These are phyloP conservation scores for Salix dunnii DNA, from an alignment of 345 rosid species.

Conservation along the genomic window DNA sequence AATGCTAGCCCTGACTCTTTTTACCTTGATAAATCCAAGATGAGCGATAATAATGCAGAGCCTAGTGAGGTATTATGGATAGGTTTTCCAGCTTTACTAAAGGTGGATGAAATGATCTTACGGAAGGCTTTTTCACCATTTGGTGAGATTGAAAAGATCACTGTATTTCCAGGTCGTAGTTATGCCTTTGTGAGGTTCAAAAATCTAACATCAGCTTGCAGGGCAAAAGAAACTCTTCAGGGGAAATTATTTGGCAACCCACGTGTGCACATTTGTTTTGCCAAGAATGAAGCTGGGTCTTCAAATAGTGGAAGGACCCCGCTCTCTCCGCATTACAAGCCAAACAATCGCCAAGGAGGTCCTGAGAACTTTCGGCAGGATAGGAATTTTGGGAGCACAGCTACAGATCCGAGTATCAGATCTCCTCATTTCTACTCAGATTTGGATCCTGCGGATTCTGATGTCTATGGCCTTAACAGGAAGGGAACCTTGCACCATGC, in stretches of 20 bases:
- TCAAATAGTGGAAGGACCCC: slow-evolving; percentile 57
- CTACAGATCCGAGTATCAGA: slow-evolving; percentile 17
- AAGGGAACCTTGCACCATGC: slow-evolving; percentile 40
- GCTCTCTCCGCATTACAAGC: slow-evolving; percentile 55
- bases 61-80: slow-evolving; percentile 92
- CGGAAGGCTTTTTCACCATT: slow-evolving; percentile 78
- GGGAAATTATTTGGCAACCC: slow-evolving; percentile 92
- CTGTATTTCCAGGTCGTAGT: slow-evolving; percentile 90
- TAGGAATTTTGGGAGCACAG: slow-evolving; percentile 26
- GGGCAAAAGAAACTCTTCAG: slow-evolving; percentile 92
- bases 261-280: slow-evolving; percentile 93
- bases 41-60: slow-evolving; percentile 58
- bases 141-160: slow-evolving; percentile 82
- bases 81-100: slow-evolving; percentile 79
- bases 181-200: slow-evolving; percentile 89
- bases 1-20: slow-evolving; percentile 58
- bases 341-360: slow-evolving; percentile 46
- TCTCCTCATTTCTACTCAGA: slow-evolving; percentile 38
- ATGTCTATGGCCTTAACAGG: slow-evolving; percentile 48
- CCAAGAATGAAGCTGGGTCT: slow-evolving; percentile 69
- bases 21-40: slow-evolving; percentile 52
- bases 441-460: slow-evolving; percentile 46
- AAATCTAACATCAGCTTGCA: slow-evolving; percentile 56
- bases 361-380: slow-evolving; percentile 52
- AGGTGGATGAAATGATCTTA: slow-evolving; percentile 75